Conservation (phyloP, 2,329 filamentous ascomycete genomes). For the Biscogniauxia marginata region DNA sequence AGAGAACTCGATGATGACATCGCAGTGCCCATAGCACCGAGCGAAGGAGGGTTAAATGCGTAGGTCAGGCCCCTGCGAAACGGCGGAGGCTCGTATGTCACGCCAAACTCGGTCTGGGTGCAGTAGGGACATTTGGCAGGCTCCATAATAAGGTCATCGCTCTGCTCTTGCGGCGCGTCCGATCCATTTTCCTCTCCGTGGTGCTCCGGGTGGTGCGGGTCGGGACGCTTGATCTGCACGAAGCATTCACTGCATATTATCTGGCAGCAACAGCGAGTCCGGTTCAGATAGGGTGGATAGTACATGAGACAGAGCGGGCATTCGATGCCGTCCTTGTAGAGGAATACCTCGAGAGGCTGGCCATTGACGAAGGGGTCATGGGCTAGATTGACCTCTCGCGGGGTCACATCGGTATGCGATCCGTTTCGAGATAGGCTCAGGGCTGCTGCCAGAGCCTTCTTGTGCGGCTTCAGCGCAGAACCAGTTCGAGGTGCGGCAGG, state of each 20-base stretch:
- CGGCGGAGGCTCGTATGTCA: slow-evolving; percentile 88
- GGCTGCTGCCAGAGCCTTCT: slow-evolving; percentile 84
- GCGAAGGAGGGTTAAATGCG: slow-evolving; percentile 46
- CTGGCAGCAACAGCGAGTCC: slow-evolving; percentile 92
- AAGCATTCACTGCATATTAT: slow-evolving; percentile 98
- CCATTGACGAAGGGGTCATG: slow-evolving; percentile 88
- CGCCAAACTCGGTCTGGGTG: slow-evolving; percentile 89
- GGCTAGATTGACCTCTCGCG: slow-evolving; percentile 76
- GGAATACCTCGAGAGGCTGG: slow-evolving; percentile 85
- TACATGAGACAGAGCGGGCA: slow-evolving; percentile 97
- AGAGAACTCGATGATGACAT: slow-evolving; percentile 87
- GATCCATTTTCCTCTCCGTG: slow-evolving; percentile 42
- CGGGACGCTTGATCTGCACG: slow-evolving; percentile 87
- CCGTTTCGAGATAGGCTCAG: slow-evolving; percentile 73
- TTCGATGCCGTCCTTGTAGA: slow-evolving; percentile 88
- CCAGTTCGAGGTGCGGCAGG: slow-evolving; percentile 45
- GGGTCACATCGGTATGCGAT: slow-evolving; percentile 68
- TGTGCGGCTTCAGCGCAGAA: slow-evolving; percentile 73
- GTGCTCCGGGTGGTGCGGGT: slow-evolving; percentile 75
- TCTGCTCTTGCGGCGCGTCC: slow-evolving; percentile 47
- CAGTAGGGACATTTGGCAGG: slow-evolving; percentile 93
- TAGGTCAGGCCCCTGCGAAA: slow-evolving; percentile 84
- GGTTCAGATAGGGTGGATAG: slow-evolving; percentile 92
- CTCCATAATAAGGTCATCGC: slow-evolving; percentile 78
- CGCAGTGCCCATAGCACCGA: slow-evolving; percentile 60